A percentile compares a stretch with the other conserved stretches of the same genome.
These are phyloP conservation scores for Teunomyces pallodes DNA, from an alignment of 805 yeast genomes.

Conservation along the genomic window DNA sequence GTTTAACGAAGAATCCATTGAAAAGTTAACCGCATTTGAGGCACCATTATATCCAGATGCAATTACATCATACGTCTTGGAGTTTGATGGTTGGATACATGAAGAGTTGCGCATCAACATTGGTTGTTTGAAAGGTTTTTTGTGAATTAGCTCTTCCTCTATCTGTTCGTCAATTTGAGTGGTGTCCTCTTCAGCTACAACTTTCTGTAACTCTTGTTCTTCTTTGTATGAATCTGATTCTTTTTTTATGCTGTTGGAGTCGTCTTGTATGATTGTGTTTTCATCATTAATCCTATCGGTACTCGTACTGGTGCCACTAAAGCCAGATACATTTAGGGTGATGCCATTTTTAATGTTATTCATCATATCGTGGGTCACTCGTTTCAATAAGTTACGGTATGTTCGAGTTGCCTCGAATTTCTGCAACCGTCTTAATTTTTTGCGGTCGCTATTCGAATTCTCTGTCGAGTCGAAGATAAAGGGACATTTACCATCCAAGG, in stretches of 20 bases:
- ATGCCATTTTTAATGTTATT: constrained; percentile 23
- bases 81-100: constrained; percentile 35
- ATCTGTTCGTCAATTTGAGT: constrained; percentile 7
- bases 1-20: constrained; percentile 40
- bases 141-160: constrained; percentile 23
- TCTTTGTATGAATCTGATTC: constrained; percentile 10
- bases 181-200: constrained; percentile 4
- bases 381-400: constrained; percentile 37
- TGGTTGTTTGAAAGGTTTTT: constrained; percentile 25
- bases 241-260: constrained; percentile 8
- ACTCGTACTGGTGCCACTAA: constrained; percentile 26
- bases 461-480: constrained; percentile 62
- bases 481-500: constrained; percentile 77
- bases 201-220: constrained; percentile 11
- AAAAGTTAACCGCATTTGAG: constrained; percentile 39
- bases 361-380: constrained; percentile 33
- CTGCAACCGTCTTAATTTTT: constrained; percentile 36
- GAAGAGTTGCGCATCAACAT: constrained; percentile 36
- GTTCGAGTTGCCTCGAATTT: constrained; percentile 42
- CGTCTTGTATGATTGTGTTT: constrained; percentile 13
- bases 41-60: constrained; percentile 46
- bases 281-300: constrained; percentile 22
- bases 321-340: constrained; percentile 11
- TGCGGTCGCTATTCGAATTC: constrained; percentile 37
- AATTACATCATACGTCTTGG: constrained; percentile 43